Evolutionary conservation across 306 rosid genomes (phyloP).

Genomic region (Corylus americana): DNA sequence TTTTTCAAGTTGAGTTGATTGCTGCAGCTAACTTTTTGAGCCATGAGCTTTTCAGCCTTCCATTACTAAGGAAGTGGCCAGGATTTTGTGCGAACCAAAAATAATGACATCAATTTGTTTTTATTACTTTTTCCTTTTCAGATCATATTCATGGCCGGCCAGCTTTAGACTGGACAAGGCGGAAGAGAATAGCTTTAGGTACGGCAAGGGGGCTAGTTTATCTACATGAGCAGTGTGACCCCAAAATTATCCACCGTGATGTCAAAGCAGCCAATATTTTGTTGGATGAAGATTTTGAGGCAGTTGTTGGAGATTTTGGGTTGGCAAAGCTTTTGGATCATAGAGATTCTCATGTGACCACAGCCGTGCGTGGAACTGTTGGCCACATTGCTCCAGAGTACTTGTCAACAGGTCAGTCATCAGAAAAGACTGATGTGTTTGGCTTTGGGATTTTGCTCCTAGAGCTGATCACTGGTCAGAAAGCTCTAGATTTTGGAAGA

Average conservation of each 20-base stretch:
- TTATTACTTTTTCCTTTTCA: constrained; percentile 33
- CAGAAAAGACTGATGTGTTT: constrained; percentile 95
- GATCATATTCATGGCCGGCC: constrained; percentile 77
- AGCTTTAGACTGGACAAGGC: constrained; percentile 83
- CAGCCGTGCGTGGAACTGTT: constrained; percentile 97
- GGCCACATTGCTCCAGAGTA: constrained; percentile 99
- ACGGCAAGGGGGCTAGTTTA: constrained; percentile 97
- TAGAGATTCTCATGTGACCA: constrained; percentile 95
- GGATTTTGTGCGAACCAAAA: constrained; percentile 14
- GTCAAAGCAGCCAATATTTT: constrained; percentile 97
- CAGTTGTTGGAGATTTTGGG: constrained; percentile 98
- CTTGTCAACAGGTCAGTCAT: constrained; percentile 92
- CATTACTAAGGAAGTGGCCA: background rate
- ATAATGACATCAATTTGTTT: constrained; percentile 32
- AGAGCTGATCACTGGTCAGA: constrained; percentile 94
- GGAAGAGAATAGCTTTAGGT: constrained; percentile 95
- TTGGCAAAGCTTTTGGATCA: constrained; percentile 97
- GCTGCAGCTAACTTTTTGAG: constrained; percentile 14
- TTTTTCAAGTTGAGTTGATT: background rate
- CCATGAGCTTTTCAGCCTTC: background rate
- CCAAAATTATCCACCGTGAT: constrained; percentile 94
- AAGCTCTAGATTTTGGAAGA: constrained; percentile 94
- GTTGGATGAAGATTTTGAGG: constrained; percentile 93
- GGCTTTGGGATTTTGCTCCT: constrained; percentile 95
- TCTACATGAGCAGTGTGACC: constrained; percentile 97